These are phyloP conservation scores for Hyphopichia buzzinii DNA, from an alignment of 1,139 yeast genomes.

Conservation along the genomic window DNA sequence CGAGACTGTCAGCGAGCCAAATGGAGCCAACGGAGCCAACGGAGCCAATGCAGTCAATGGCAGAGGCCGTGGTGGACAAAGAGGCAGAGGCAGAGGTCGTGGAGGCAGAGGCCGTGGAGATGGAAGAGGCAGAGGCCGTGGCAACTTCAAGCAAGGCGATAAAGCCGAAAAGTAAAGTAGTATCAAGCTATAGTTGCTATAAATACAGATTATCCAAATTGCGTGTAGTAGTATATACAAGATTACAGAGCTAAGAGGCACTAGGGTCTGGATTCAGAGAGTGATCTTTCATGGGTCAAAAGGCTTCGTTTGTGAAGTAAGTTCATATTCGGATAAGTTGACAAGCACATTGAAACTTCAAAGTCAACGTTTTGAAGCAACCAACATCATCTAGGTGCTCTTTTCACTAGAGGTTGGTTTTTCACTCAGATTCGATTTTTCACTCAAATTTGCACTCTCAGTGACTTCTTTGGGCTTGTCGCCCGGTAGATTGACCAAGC, in stretches of 20 bases:
- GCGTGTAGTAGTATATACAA: neutral
- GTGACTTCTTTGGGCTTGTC: too few relatives aligned
- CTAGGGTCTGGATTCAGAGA: too few relatives aligned
- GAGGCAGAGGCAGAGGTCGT: conserved; percentile 26
- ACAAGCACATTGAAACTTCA: too few relatives aligned
- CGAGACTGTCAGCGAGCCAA: conserved; percentile 11
- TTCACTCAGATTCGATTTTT: too few relatives aligned
- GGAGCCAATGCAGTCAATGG: conserved; percentile 12
- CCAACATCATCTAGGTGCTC: too few relatives aligned
- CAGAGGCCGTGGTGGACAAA: conserved; percentile 19
- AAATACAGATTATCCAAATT: neutral
- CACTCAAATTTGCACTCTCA: too few relatives aligned
- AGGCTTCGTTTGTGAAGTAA: too few relatives aligned
- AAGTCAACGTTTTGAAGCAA: too few relatives aligned
- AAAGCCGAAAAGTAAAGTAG: neutral
- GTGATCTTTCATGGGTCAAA: too few relatives aligned
- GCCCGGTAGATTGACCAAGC: conserved; percentile 63
- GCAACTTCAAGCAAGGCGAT: neutral
- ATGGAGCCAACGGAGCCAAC: conserved; percentile 27
- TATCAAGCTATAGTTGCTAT: neutral
- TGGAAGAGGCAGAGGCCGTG: neutral
- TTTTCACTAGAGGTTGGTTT: too few relatives aligned
- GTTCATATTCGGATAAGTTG: too few relatives aligned
- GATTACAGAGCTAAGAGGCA: too few relatives aligned
- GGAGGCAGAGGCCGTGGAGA: conserved; percentile 6